Base-by-base conservation (phyloP, 1,284 basidiomycete genomes). In the Malassezia brasiliensis region DNA sequence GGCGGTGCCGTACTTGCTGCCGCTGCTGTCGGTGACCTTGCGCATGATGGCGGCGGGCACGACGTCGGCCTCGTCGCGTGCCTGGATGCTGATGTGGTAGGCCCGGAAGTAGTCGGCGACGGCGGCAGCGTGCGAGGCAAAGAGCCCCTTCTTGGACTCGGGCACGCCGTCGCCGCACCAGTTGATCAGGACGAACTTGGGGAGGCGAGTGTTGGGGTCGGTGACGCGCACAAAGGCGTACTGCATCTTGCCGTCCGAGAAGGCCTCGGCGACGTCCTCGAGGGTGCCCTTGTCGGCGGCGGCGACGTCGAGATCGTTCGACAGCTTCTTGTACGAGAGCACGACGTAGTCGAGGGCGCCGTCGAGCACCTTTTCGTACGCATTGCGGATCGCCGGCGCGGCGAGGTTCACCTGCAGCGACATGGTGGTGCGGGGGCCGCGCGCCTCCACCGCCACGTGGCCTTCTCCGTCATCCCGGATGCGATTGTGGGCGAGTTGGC, bases 131-230 rank as follows among this genome's bases (percentile, higher is more conserved):
- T 96, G 90, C 7, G 84, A 85, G 69, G 81, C 85, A 78, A 96
- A 96, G 28, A 96, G 80, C 14, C 91, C 93, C 76, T 96, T 96
- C 75, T 86, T 85, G 32, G 80, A 81, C 76, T 86, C 90, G 15
- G 91, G 91, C 0, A 96, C 93, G 65, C 93, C 91, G 68, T 94
- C 90, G 49, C 93, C 91, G 68, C 88, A 90, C 77, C 77, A 78
- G 59, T 76, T 74, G 71, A 83, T 79, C 56, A 93, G 85, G 7
- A 96, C 88, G 63, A 91, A 89, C 77, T 96, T 96, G 56, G 85
- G 81, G n/a, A 96, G 80, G 65, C 85, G 79, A 69, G 83, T 87
- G 84, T 91, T 89, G 38, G 86, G 84, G 76, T 96, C 93, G 59
- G 82, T 82, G 38, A 96, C 89, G 56, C 88, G 81, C 3, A 81